Conservation (phyloP, 73 alveolate species). For the Uronychia setigera region DNA sequence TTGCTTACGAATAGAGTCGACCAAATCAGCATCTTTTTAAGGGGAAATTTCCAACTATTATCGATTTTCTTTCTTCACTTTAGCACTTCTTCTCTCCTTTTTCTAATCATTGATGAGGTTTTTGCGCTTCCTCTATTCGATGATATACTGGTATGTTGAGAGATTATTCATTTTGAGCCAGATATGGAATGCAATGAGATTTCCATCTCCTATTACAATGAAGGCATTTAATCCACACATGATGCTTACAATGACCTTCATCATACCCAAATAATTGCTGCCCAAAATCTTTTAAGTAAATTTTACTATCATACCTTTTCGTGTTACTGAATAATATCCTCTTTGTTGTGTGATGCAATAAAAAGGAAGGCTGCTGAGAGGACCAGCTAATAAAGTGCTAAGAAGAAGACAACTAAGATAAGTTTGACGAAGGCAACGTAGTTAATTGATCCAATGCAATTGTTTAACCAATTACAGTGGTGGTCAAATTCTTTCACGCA, state of each 20-base stretch:
- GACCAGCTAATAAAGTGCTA: background rate
- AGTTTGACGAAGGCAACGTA: background rate
- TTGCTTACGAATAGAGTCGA: background rate
- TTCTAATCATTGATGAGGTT: background rate
- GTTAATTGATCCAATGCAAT: background rate
- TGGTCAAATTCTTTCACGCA: slow-evolving; percentile 60
- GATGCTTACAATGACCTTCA: background rate
- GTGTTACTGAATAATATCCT: background rate
- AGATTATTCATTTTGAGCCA: background rate
- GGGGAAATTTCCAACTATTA: background rate
- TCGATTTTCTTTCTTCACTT: background rate
- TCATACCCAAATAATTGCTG: background rate
- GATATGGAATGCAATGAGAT: background rate
- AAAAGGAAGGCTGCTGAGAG: background rate
- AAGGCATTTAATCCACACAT: background rate
- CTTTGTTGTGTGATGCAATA: background rate
- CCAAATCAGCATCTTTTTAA: background rate
- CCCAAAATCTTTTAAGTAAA: background rate
- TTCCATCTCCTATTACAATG: background rate
- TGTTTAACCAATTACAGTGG: slow-evolving; percentile 13
- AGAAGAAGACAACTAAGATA: background rate
- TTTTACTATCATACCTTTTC: background rate
- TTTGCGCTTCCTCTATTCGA: background rate
- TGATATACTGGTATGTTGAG: background rate
- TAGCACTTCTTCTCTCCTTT: background rate